Evolutionary conservation across 2,329 filamentous ascomycete genomes (phyloP).

Genomic region (Fusarium phyllophilum): DNA sequence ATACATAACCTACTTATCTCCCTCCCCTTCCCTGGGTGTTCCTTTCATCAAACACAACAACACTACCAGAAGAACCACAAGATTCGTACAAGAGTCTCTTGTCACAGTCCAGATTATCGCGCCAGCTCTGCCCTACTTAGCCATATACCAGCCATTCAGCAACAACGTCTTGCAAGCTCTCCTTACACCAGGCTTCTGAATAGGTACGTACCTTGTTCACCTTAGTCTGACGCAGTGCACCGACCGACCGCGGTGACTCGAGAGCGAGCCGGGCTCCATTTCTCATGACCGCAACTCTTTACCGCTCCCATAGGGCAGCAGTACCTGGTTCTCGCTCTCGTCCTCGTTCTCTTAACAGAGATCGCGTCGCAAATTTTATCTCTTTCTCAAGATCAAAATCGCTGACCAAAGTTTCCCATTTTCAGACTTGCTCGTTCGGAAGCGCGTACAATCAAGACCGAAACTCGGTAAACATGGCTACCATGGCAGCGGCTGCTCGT

Average conservation of each 20-base stretch:
- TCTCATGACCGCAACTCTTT: slow-evolving; percentile 19
- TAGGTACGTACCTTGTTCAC: slow-evolving; percentile 46
- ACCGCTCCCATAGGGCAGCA: slow-evolving; percentile 1
- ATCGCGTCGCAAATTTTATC: slow-evolving; percentile 20
- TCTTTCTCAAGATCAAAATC: slow-evolving; percentile 3
- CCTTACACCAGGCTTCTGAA: slow-evolving; percentile 44
- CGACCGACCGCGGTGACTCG: slow-evolving; percentile 38
- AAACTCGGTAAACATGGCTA: slow-evolving; percentile 66
- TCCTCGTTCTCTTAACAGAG: neutral
- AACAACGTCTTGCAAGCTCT: slow-evolving; percentile 42
- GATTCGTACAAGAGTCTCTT: slow-evolving; percentile 65
- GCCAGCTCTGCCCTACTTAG: slow-evolving; percentile 56
- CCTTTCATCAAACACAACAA: slow-evolving; percentile 59
- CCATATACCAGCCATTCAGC: slow-evolving; percentile 44
- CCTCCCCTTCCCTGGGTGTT: slow-evolving; percentile 48
- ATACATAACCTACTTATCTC: slow-evolving; percentile 42
- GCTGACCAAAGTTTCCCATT: slow-evolving; percentile 29
- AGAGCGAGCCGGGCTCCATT: slow-evolving; percentile 18
- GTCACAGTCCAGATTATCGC: slow-evolving; percentile 71
- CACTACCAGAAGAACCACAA: slow-evolving; percentile 61
- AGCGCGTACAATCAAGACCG: slow-evolving; percentile 51
- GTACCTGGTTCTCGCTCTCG: neutral
- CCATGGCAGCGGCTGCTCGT: slow-evolving; percentile 73
- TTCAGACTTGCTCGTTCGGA: slow-evolving; percentile 58
- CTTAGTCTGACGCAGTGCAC: slow-evolving; percentile 8